A percentile compares a stretch with the other conserved stretches of the same genome.
Evolutionary conservation across 352 stramenopile genomes (phyloP).

Genomic region (Phytophthora boehmeriae): DNA sequence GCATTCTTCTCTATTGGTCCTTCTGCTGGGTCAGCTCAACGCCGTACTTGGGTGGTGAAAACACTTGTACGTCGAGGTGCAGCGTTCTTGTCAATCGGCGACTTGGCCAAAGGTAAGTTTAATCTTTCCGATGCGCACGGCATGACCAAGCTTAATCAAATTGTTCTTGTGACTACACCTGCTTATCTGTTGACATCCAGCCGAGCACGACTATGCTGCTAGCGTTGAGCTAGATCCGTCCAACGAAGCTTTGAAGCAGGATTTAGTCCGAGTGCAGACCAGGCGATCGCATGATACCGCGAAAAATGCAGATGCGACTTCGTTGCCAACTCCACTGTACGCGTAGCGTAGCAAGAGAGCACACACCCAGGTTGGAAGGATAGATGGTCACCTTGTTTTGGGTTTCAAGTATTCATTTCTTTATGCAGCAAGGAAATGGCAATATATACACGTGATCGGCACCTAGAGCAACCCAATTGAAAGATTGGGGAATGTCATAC

Average conservation of each 20-base stretch:
- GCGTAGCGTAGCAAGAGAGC: conserved; percentile 4
- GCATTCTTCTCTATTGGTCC: conserved; percentile 66
- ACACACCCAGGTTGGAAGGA: neutral
- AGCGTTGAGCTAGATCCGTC: conserved; percentile 64
- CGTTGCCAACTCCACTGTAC: conserved; percentile 12
- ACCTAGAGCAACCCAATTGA: conserved; percentile 33
- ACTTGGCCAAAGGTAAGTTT: conserved; percentile 47
- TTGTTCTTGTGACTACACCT: neutral
- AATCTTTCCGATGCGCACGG: neutral
- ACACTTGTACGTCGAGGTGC: conserved; percentile 72
- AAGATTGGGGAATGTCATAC: conserved; percentile 25
- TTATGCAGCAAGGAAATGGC: neutral
- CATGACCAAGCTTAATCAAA: neutral
- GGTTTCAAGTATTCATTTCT: neutral
- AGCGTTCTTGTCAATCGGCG: conserved; percentile 41
- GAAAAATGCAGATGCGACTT: neutral
- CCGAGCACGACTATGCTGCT: conserved; percentile 59
- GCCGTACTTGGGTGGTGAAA: conserved; percentile 79
- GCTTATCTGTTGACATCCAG: conserved; percentile 23
- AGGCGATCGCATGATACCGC: conserved; percentile 16
- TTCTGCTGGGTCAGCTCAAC: conserved; percentile 53
- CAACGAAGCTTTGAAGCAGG: conserved; percentile 53
- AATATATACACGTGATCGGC: neutral
- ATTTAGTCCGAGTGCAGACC: conserved; percentile 48
- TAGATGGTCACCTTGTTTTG: neutral